Conservation (phyloP, 805 yeast genomes). For the Crinitomyces ghanaensis region DNA sequence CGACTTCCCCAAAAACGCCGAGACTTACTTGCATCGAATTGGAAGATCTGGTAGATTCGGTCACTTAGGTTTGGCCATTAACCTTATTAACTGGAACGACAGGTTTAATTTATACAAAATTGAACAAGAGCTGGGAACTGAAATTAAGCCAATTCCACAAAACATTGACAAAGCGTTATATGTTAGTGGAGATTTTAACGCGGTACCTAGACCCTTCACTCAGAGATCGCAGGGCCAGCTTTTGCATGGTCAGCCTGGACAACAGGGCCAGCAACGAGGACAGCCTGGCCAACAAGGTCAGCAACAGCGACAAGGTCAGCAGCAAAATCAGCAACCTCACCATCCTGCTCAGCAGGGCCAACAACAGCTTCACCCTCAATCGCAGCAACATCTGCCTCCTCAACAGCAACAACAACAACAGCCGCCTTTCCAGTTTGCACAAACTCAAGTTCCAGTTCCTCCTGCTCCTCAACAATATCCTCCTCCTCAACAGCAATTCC, state of each 20-base stretch:
- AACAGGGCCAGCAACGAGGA: slow-evolving; percentile 2
- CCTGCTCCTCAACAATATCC: slow-evolving; percentile 4
- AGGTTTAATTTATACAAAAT: slow-evolving; percentile 86
- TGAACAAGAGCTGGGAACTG: slow-evolving; percentile 95
- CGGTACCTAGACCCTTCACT: slow-evolving; percentile 85
- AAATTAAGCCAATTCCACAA: slow-evolving; percentile 94
- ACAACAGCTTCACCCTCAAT: slow-evolving; percentile 9
- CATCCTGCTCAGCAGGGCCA: slow-evolving; percentile 4
- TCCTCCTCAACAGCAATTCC: slow-evolving; percentile 3
- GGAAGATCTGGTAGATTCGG: slow-evolving; percentile 99
- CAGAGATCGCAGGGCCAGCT: too few relatives aligned
- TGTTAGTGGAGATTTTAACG: slow-evolving; percentile 50
- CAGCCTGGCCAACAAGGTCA: slow-evolving; percentile 2
- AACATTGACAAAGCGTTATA: slow-evolving; percentile 79
- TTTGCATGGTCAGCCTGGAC: slow-evolving; percentile 21
- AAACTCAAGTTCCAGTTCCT: slow-evolving; percentile 4
- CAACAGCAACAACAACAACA: slow-evolving; percentile 9
- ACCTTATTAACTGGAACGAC: slow-evolving; percentile 93
- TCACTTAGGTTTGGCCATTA: slow-evolving; percentile 94
- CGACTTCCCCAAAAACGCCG: slow-evolving; percentile 97
- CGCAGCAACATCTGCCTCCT: slow-evolving; percentile 10
- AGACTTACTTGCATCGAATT: slow-evolving; percentile 93
- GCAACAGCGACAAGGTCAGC: slow-evolving; percentile 6
- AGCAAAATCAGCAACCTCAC: neutral
- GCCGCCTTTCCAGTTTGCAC: slow-evolving; percentile 6